Conservation (phyloP, 2,329 filamentous ascomycete genomes). For the Penicillium sp. region DNA sequence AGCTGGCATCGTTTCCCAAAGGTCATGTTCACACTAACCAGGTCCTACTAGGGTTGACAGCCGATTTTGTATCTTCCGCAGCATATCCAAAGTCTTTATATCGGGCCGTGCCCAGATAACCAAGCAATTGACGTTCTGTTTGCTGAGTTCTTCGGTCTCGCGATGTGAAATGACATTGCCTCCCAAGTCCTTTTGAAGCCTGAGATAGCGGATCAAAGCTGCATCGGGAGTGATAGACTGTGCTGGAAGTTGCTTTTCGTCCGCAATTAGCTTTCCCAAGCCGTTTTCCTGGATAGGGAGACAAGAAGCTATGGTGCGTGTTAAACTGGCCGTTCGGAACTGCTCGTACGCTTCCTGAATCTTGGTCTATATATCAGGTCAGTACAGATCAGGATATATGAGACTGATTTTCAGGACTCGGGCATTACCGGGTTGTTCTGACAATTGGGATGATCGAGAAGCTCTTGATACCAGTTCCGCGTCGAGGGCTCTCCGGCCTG, state of each 20-base stretch:
- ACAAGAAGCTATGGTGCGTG: constrained; percentile 2
- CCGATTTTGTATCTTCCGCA: constrained; percentile 3
- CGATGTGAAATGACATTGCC: background rate
- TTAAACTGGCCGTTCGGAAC: background rate
- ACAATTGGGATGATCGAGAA: constrained; percentile 9
- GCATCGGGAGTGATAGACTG: constrained; percentile 4
- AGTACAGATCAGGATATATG: background rate
- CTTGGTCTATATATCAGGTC: background rate
- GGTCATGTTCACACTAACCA: background rate
- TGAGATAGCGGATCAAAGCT: constrained; percentile 10
- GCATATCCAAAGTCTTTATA: background rate
- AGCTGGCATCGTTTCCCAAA: background rate
- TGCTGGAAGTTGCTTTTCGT: background rate
- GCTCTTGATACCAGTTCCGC: constrained; percentile 15
- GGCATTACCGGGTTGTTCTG: constrained; percentile 3
- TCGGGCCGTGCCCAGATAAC: constrained; percentile 13
- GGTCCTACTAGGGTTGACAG: constrained; percentile 3
- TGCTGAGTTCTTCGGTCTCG: constrained; percentile 5
- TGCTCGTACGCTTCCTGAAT: constrained; percentile 15
- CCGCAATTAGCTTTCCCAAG: background rate
- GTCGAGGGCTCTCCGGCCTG: constrained; percentile 10
- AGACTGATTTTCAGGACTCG: too few relatives aligned
- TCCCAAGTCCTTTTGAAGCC: background rate
- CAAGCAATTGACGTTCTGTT: constrained; percentile 4
- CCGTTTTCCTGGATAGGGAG: background rate